Conservation (phyloP, 179 eudicot genomes). For the Heliamphora pulchella region DNA sequence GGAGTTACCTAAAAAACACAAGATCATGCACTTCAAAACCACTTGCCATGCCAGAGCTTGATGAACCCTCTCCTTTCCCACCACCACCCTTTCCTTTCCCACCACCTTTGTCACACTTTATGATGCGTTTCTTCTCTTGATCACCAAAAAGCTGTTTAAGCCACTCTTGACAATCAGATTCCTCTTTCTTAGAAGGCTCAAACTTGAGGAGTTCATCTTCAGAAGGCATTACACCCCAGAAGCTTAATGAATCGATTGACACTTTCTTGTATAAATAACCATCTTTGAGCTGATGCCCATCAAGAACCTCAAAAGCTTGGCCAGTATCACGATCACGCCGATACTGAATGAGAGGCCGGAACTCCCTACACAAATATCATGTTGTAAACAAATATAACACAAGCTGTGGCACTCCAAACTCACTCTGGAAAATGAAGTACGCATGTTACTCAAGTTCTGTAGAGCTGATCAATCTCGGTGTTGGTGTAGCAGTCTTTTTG, state of each 20-base stretch:
- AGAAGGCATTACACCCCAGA: constrained; percentile 68
- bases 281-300: constrained; percentile 80
- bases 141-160: constrained; percentile 87
- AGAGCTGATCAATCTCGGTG: constrained; percentile 71
- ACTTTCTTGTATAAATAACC: constrained; percentile 82
- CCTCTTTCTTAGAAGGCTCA: constrained; percentile 49
- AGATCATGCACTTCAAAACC: constrained; percentile 75
- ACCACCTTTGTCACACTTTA: constrained; percentile 40
- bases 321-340: constrained; percentile 87
- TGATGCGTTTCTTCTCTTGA: constrained; percentile 32
- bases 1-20: constrained; percentile 69
- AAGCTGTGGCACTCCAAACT: neutral
- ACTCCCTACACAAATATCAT: constrained; percentile 49
- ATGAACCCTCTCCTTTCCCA: constrained; percentile 62
- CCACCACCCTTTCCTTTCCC: constrained; percentile 35
- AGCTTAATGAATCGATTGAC: constrained; percentile 65
- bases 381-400: constrained; percentile 18
- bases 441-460: constrained; percentile 76
- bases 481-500: constrained; percentile 47
- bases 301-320: constrained; percentile 60
- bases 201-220: constrained; percentile 82
- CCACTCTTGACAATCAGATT: constrained; percentile 66
- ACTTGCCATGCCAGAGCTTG: constrained; percentile 40
- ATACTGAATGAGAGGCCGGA: constrained; percentile 72
- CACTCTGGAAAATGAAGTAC: constrained; percentile 7